Base-by-base conservation (phyloP, 2,329 filamentous ascomycete genomes). In the Microsporum canis region DNA sequence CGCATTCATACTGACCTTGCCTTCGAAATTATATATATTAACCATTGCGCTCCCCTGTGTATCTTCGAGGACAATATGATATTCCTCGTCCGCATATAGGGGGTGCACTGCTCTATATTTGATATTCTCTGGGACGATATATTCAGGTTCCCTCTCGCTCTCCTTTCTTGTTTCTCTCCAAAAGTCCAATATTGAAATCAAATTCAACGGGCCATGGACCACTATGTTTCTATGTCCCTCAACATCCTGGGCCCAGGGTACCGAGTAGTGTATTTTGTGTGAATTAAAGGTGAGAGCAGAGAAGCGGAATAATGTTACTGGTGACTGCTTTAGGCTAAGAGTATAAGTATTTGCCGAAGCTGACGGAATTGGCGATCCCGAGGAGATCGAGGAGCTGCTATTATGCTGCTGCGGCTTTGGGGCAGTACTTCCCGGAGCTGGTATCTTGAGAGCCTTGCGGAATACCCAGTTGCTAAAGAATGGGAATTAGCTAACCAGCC, bases 71-170 rank as follows among this genome's bases (percentile, higher is more conserved):
- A 76, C 66, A 64, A 79, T 71, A 53, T 72, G 69, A 68, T 80
- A 80, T 61, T 71, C 69, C 63, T 81, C 78, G 10, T 75, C 75
- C 0, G 73, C 78, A 72, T 80, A 81, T 23, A 81, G 63, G 3
- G 79, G 78, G 62, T 72, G 77, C 12, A 78, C 80, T 27, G 78
- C 79, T 10, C 79, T 70, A 65, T 81, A 81, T 2, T 66, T 68
- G 53, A 81, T 77, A 47, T 71, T 75, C 63, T 72, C 69, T 0
- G 78, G 78, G 2, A 77, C 64, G 2, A 70, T 58, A 33, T 70
- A 58, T 6, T 66, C 66, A 4, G 65, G 60, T 7, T 66, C 67
- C 3, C 57, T 64, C 5, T 63, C 64, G 2, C 63, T 63, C 31
- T 57, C 63, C 3, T 65, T 65, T 0, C 68, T 70, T 33, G 69